Conservation (phyloP, 129 eudicot genomes). For the Flaveria bidentis region DNA sequence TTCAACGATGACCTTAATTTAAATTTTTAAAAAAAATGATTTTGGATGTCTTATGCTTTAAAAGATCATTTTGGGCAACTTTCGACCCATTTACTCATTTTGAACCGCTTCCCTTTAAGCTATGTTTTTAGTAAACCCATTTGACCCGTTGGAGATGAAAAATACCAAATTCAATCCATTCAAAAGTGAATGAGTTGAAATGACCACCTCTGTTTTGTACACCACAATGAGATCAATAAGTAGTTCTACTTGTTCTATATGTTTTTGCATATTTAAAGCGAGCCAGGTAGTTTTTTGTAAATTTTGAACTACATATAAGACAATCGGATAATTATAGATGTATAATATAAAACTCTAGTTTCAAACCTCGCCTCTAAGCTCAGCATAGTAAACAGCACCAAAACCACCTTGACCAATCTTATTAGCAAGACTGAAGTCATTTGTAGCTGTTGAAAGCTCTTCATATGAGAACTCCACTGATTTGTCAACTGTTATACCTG, state of each 20-base stretch:
- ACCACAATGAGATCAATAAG: background rate
- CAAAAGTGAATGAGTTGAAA: background rate
- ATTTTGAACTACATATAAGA: background rate
- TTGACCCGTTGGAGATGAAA: background rate
- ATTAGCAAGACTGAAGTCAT: conserved; percentile 78
- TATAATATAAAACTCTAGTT: conserved; percentile 17
- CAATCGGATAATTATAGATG: background rate
- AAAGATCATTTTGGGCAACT: background rate
- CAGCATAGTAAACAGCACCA: conserved; percentile 96
- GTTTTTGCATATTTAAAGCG: background rate
- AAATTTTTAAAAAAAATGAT: background rate
- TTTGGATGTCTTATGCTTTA: background rate
- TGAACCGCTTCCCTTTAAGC: background rate
- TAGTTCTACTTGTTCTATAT: background rate
- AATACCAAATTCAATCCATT: background rate
- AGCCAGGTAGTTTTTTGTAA: background rate
- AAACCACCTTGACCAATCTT: conserved; percentile 99
- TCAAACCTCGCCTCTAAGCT: conserved; percentile 98
- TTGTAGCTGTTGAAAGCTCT: conserved; percentile 83
- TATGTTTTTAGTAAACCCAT: background rate
- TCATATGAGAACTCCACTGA: conserved; percentile 97
- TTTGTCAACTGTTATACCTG: conserved; percentile 88
- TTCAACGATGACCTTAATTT: background rate
- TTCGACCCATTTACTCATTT: background rate
- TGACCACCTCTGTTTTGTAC: background rate